Evolutionary conservation across 2,329 filamentous ascomycete genomes (phyloP), one percentile per base, ranked within the genome.

Genomic region (Dryadomyces sulphureus): DNA sequence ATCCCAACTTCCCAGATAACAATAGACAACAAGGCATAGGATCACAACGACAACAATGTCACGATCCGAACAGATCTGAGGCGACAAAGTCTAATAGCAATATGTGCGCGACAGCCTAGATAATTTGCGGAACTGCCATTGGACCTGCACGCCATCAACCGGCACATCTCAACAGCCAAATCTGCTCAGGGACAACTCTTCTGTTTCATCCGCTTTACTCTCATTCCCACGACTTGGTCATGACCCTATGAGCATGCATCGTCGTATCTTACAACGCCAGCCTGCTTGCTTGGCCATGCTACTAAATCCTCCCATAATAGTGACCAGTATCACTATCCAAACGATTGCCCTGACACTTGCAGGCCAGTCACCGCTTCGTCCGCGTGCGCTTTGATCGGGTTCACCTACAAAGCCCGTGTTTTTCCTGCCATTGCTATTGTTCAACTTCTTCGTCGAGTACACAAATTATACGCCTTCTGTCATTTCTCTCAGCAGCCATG

Each of bases 211-310:
- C 11, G 19, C 16, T 9, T 22, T 4, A 11, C 14, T 24, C 34
- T 36, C n/a, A 7, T 36, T 36, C 34, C 34, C 14, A 36, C 34
- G 34, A 36, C 34, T 36, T 19, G 34, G 42, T 34, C 42, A 44
- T 44, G 42, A 34, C 42, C 30, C 21, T 38, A 20, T 38, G 47
- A 25, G 47, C 38, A 30, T 43, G 42, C 30, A 30, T 42, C 39
- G 42, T 36, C 27, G 30, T 38, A 25, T 21, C n/a, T n/a, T n/a
- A 41, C 38, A 25, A 17, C 25, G 39, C 11, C 27, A 22, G 41
- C 27, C 41, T 34, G 27, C 27, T 21, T 30, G 41, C 12, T 27
- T 17, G 41, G 41, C 41, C 17, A 34, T 42, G 41, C 41, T 34
- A 27, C 27, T 22, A 7, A 32, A 20, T 19, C 11, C 22, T 12